phyloP scores from a whole-genome alignment of 2,329 filamentous ascomycete species.

The Sporothrix luriei region DNA sequence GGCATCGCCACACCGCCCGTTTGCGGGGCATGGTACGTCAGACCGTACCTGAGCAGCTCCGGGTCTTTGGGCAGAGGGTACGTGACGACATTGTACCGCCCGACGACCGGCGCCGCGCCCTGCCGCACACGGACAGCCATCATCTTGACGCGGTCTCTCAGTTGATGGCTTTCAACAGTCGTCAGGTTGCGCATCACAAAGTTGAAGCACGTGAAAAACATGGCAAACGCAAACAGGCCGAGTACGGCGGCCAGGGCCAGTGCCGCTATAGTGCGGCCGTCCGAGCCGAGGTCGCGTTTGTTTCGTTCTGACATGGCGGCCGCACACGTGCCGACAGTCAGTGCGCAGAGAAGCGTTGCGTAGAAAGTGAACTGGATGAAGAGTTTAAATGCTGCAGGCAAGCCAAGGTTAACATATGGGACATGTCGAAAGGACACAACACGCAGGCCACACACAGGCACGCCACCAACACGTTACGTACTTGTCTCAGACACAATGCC shows the following conservation, averaged over 20 bases:
- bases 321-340: conserved; percentile 65
- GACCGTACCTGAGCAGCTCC: conserved; percentile 5
- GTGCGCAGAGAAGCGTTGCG: conserved; percentile 65
- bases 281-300: conserved; percentile 53
- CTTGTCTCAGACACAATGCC: conserved; percentile 84
- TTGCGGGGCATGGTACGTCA: background rate
- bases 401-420: background rate
- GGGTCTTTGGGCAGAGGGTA: conserved; percentile 36
- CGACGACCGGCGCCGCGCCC: conserved; percentile 51
- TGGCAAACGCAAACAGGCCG: conserved; percentile 74
- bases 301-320: conserved; percentile 43
- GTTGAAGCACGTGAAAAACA: conserved; percentile 72
- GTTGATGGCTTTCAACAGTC: conserved; percentile 76
- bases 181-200: conserved; percentile 75
- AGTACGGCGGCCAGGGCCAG: conserved; percentile 73
- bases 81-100: conserved; percentile 49
- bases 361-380: conserved; percentile 87
- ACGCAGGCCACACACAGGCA: no score
- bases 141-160: conserved; percentile 64
- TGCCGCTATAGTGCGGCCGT: conserved; percentile 58
- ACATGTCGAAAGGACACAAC: background rate
- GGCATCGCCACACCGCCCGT: background rate
- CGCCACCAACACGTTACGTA: no score
- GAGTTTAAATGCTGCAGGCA: conserved; percentile 72
- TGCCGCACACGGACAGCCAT: conserved; percentile 72